A percentile compares a stretch with the other conserved stretches of the same genome.
phyloP scores from a whole-genome alignment of 257 asterid species.

The Datura wrightii region DNA sequence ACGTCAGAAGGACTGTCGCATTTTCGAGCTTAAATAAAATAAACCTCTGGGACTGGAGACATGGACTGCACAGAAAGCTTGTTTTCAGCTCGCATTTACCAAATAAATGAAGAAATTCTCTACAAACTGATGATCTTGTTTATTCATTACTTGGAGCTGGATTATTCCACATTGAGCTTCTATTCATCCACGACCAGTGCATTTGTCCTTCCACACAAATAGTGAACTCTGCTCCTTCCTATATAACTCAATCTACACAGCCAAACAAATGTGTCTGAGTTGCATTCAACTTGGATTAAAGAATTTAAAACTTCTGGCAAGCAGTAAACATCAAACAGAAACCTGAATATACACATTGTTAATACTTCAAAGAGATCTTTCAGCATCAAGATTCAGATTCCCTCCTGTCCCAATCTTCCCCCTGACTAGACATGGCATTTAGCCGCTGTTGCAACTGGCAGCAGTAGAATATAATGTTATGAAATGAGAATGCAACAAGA shows the following conservation, averaged over 20 bases:
- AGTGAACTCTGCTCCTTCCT: not conserved
- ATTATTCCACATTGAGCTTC: not conserved
- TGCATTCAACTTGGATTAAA: not conserved
- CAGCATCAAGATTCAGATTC: conserved; percentile 62
- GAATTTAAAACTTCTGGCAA: not conserved
- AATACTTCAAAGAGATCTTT: conserved; percentile 41
- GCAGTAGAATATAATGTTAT: conserved; percentile 31
- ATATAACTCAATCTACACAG: not conserved
- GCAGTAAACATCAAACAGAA: not conserved
- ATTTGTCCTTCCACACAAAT: conserved; percentile 12
- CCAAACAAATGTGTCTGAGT: not conserved
- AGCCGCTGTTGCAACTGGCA: conserved; percentile 84
- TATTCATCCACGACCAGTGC: not conserved
- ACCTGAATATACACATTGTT: conserved; percentile 60
- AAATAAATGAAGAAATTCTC: conserved; percentile 28
- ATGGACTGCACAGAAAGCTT: conserved; percentile 17
- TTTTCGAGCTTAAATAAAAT: not conserved
- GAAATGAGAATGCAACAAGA: not conserved
- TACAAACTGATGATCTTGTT: conserved; percentile 1
- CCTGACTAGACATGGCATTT: conserved; percentile 55
- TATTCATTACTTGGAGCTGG: conserved; percentile 27
- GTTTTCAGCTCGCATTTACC: conserved; percentile 2
- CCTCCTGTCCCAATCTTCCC: conserved; percentile 66
- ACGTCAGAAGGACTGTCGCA: not conserved
- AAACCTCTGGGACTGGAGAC: conserved; percentile 7